phyloP scores from a whole-genome alignment of 2,329 filamentous ascomycete genomes.

The Cladosporium sphaerospermum region DNA sequence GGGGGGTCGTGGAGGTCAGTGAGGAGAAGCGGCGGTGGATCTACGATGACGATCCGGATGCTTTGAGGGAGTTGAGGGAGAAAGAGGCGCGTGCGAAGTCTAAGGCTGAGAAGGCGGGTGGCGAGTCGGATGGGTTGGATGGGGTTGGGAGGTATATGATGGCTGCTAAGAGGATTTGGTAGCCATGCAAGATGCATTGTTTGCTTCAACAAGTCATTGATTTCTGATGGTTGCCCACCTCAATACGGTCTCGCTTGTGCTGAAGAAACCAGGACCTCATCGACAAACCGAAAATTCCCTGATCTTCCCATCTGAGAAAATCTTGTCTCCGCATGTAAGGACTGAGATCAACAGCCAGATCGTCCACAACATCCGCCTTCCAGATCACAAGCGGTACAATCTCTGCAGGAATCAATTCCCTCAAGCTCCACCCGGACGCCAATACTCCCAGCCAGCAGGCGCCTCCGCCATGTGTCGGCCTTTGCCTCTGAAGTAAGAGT shows the following conservation, averaged over 20 bases:
- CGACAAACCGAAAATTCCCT: not conserved
- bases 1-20: conserved; percentile 78
- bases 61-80: conserved; percentile 54
- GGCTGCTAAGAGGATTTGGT: conserved; percentile 97
- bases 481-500: not conserved
- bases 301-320: too few relatives aligned
- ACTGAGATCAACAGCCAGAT: too few relatives aligned
- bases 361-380: too few relatives aligned
- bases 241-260: not conserved
- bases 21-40: conserved; percentile 83
- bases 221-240: not conserved
- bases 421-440: not conserved
- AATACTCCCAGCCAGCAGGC: not conserved
- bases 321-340: too few relatives aligned
- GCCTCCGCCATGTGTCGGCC: not conserved
- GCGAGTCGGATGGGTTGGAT: conserved; percentile 52
- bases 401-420: too few relatives aligned
- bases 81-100: conserved; percentile 56
- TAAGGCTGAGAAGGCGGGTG: conserved; percentile 35
- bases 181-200: conserved; percentile 9
- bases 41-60: conserved; percentile 76
- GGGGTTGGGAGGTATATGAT: conserved; percentile 80
- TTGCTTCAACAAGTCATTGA: not conserved
- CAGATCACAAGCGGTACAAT: too few relatives aligned
- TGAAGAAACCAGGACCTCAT: not conserved